phyloP scores from a whole-genome alignment of 306 rosid genomes.

The Castanea crenata region DNA sequence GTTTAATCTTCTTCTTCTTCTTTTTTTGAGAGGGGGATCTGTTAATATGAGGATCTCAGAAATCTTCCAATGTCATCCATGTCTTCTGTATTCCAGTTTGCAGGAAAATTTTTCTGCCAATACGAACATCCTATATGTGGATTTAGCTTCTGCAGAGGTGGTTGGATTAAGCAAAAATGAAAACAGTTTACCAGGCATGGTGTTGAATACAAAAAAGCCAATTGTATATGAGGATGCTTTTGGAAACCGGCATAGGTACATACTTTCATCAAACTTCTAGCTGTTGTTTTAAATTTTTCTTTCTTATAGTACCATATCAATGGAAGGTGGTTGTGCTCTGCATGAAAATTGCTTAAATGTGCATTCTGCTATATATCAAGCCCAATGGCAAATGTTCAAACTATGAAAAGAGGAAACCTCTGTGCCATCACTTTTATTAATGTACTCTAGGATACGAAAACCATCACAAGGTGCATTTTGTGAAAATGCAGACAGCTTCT shows the following conservation, averaged over 20 bases:
- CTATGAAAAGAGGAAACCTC: not conserved
- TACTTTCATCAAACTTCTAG: conserved; percentile 3
- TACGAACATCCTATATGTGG: conserved; percentile 89
- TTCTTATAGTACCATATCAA: not conserved
- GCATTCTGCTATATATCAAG: not conserved
- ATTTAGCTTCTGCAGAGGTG: conserved; percentile 76
- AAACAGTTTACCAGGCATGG: conserved; percentile 95
- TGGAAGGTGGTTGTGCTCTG: not conserved
- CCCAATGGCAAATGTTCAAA: not conserved
- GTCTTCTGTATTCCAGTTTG: conserved; percentile 59
- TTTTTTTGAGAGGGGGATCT: no score
- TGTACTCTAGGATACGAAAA: not conserved
- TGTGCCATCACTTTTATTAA: not conserved
- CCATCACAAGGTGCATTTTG: not conserved
- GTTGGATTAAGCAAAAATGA: conserved; percentile 66
- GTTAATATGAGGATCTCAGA: no score
- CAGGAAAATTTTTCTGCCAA: conserved; percentile 92
- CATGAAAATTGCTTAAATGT: not conserved
- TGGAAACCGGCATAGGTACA: conserved; percentile 69
- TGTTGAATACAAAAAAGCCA: conserved; percentile 77
- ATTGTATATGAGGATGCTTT: conserved; percentile 65
- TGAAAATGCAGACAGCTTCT: not conserved
- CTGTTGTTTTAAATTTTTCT: not conserved
- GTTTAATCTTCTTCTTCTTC: not conserved
- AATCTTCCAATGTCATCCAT: conserved; percentile 30